Base-by-base conservation (phyloP, 768 basidiomycete species). In the Mycena chlorophos region DNA sequence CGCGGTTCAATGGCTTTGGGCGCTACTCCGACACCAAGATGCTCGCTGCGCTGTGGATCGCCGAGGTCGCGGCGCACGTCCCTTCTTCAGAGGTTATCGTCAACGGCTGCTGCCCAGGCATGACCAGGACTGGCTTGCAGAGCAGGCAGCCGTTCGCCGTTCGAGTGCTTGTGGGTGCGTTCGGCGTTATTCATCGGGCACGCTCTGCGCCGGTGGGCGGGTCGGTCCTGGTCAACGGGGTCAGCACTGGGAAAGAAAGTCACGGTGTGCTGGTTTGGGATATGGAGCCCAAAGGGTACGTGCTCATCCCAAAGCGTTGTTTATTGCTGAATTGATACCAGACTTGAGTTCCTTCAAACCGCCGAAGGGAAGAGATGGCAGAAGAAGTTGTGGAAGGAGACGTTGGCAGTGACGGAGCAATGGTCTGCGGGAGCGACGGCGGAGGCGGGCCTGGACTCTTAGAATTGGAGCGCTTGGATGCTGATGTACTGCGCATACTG, bases 61-160 rank as follows among this genome's bases (percentile, higher is more conserved):
- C 43, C 8, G 55, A 58, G 29, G 52, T 62, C 12, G 62, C 60
- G 16, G 46, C 50, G 38, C 57, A 52, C 23, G 48, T 49, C 29
- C 56, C 63, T 43, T 38, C 62, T 22, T 54, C 62, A 17, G 39
- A 45, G 14, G 62, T 65, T 4, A 60, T 58, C 23, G 57, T 65
- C 17, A 63, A 65, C 51, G 47, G 50, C 28, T 55, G 61, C 14
- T 65, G 64, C 40, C 64, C 64, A 0, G 64, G 64, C 13, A 55
- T 61, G 55, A 60, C 60, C 10, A 39, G 25, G 22, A 63, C 60
- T 1, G 58, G 52, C 29, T 22, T 65, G 17, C 39, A 54, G 6
- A 40, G 25, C 22, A 34, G 46, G 8, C 47, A 58, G 29, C 46
- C 55, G 13, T 51, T 43, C 47, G 49, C 39, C 26, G 20, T 58